phyloP scores from a whole-genome alignment of 495 filamentous ascomycete species.

The Xanthoparmelia taractica region DNA sequence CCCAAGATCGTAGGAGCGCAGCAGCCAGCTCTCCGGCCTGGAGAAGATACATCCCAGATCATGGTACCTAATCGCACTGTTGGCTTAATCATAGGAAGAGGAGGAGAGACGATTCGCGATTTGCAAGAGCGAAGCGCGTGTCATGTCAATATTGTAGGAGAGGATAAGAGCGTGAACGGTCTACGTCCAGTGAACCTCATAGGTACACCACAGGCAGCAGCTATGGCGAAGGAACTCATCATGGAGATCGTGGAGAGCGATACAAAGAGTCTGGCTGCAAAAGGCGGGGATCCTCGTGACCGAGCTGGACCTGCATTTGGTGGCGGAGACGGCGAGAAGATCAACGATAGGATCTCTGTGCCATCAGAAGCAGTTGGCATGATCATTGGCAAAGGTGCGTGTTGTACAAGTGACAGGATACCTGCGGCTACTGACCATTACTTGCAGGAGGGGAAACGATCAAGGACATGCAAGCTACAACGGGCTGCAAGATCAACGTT shows the following conservation, averaged over 20 bases:
- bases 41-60: slow-evolving; percentile 70
- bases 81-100: slow-evolving; percentile 75
- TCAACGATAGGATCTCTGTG: slow-evolving; percentile 71
- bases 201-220: slow-evolving; percentile 56
- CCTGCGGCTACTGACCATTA: slow-evolving; percentile 12
- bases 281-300: slow-evolving; percentile 21
- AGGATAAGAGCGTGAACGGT: slow-evolving; percentile 77
- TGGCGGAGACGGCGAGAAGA: slow-evolving; percentile 46
- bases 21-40: slow-evolving; percentile 53
- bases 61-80: slow-evolving; percentile 88
- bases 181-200: slow-evolving; percentile 79
- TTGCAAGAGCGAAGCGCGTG: slow-evolving; percentile 77
- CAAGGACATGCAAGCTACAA: slow-evolving; percentile 73
- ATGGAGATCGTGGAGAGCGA: slow-evolving; percentile 85
- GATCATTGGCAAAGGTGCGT: slow-evolving; percentile 72
- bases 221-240: slow-evolving; percentile 67
- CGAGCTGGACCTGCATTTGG: slow-evolving; percentile 17
- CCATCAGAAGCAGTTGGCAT: slow-evolving; percentile 82
- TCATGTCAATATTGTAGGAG: slow-evolving; percentile 82
- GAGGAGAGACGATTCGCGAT: slow-evolving; percentile 82
- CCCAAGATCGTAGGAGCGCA: slow-evolving; percentile 25
- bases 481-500: slow-evolving; percentile 85
- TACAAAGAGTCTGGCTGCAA: slow-evolving; percentile 46
- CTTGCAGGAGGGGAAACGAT: slow-evolving; percentile 65
- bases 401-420: no score